Conservation (phyloP, 2,329 filamentous ascomycete genomes). For the Hypoxylon sp. region DNA sequence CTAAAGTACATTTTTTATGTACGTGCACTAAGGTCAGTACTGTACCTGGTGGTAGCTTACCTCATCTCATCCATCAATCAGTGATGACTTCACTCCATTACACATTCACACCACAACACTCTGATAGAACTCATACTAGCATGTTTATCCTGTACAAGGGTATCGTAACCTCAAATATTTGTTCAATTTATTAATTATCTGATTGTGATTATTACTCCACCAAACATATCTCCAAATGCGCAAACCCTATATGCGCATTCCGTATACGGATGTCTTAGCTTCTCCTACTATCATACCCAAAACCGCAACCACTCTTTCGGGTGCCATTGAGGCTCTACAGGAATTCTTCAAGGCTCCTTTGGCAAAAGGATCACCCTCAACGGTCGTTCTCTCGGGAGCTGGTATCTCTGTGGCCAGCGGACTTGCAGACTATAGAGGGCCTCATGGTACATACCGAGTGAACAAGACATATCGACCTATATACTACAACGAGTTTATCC, state of each 20-base stretch:
- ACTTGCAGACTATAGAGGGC: slow-evolving; percentile 90
- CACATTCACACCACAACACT: slow-evolving; percentile 12
- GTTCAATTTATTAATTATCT: slow-evolving; percentile 19
- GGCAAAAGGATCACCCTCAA: slow-evolving; percentile 61
- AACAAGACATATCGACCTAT: slow-evolving; percentile 93
- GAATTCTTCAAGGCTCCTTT: slow-evolving; percentile 78
- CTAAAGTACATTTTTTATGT: too few relatives aligned
- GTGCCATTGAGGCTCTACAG: slow-evolving; percentile 81
- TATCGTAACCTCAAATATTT: neutral
- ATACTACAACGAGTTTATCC: slow-evolving; percentile 90
- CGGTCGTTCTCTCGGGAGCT: slow-evolving; percentile 77
- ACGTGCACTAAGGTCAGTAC: too few relatives aligned
- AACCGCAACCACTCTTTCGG: slow-evolving; percentile 75
- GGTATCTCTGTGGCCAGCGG: slow-evolving; percentile 95
- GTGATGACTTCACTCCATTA: slow-evolving; percentile 36
- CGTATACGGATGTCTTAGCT: slow-evolving; percentile 87
- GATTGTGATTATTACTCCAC: slow-evolving; percentile 26
- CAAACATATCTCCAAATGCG: slow-evolving; percentile 63
- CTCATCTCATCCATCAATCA: slow-evolving; percentile 5
- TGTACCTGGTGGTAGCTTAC: slow-evolving; percentile 18
- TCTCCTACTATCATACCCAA: slow-evolving; percentile 80
- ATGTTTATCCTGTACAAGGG: neutral
- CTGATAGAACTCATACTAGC: slow-evolving; percentile 11
- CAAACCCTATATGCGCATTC: slow-evolving; percentile 85
- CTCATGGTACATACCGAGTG: slow-evolving; percentile 90